phyloP scores from a whole-genome alignment of 495 filamentous ascomycete species.

The Penicillium soppii region DNA sequence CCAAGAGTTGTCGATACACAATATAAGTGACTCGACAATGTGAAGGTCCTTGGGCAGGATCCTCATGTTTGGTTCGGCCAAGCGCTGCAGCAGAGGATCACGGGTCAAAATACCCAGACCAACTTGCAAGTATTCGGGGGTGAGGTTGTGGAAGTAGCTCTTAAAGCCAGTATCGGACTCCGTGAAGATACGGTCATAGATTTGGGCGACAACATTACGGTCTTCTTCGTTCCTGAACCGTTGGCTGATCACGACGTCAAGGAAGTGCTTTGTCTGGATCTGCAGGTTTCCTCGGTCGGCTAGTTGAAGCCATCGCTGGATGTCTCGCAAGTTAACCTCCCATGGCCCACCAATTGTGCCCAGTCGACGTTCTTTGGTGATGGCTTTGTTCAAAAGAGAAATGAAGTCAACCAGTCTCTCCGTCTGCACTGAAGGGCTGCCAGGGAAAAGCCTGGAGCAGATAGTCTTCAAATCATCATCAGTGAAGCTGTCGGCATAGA shows the following conservation, averaged over 20 bases:
- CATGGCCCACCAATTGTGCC: slow-evolving; percentile 85
- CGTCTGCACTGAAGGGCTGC: slow-evolving; percentile 53
- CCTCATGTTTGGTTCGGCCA: slow-evolving; percentile 53
- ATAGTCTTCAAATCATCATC: slow-evolving; percentile 79
- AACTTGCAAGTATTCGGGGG: slow-evolving; percentile 69
- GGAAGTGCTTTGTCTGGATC: slow-evolving; percentile 65
- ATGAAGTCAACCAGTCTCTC: slow-evolving; percentile 74
- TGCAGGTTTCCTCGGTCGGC: slow-evolving; percentile 48
- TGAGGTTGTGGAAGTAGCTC: slow-evolving; percentile 64
- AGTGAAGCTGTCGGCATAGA: slow-evolving; percentile 88
- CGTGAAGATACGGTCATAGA: slow-evolving; percentile 61
- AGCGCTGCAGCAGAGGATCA: slow-evolving; percentile 54
- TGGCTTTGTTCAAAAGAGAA: slow-evolving; percentile 67
- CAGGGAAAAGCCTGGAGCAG: slow-evolving; percentile 71
- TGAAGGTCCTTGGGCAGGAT: slow-evolving; percentile 57
- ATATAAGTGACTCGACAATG: slow-evolving; percentile 79
- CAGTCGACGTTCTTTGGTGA: slow-evolving; percentile 63
- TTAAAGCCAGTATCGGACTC: slow-evolving; percentile 31
- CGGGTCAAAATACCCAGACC: slow-evolving; percentile 71
- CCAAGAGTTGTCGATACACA: slow-evolving; percentile 81
- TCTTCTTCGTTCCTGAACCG: slow-evolving; percentile 77
- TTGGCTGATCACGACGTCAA: slow-evolving; percentile 82
- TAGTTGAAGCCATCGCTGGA: slow-evolving; percentile 82
- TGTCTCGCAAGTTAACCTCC: slow-evolving; percentile 97
- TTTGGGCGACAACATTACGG: slow-evolving; percentile 54